Evolutionary conservation across 108 stramenopile genomes (phyloP).

Genomic region (Chaetoceros tenuissimus): DNA sequence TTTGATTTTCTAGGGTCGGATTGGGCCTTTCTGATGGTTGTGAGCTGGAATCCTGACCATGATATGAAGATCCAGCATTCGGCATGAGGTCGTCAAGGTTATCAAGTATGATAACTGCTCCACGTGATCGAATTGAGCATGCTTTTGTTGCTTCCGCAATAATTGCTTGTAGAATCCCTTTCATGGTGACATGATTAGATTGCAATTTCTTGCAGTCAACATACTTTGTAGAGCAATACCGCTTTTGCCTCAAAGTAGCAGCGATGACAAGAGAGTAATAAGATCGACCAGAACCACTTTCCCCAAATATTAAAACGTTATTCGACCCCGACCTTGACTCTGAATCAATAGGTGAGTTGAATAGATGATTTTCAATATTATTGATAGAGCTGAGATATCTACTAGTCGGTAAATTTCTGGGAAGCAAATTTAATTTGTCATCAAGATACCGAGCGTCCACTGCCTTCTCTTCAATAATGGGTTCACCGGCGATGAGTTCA

Average conservation of each 20-base stretch:
- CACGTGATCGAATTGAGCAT: constrained; percentile 7
- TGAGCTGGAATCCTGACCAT: constrained; percentile 25
- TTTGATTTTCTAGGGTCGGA: constrained; percentile 53
- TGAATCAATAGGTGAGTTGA: background rate
- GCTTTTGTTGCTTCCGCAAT: constrained; percentile 26
- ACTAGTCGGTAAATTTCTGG: background rate
- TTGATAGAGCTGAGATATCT: background rate
- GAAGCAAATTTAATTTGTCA: background rate
- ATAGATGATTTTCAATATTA: background rate
- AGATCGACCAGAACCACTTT: constrained; percentile 71
- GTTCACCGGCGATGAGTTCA: background rate
- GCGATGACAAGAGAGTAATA: constrained; percentile 40
- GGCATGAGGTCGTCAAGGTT: constrained; percentile 68
- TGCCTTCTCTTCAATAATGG: background rate
- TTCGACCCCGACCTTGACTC: background rate
- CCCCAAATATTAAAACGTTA: constrained; percentile 24
- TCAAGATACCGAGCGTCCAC: background rate
- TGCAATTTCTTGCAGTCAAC: constrained; percentile 65
- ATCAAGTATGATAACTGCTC: constrained; percentile 57
- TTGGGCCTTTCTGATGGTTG: constrained; percentile 44
- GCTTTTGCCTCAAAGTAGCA: constrained; percentile 16
- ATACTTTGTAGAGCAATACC: constrained; percentile 33
- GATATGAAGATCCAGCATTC: constrained; percentile 30
- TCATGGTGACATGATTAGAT: constrained; percentile 20
- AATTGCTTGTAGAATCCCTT: constrained; percentile 20